Base-by-base conservation (phyloP, 73 alveolate species). In the Effrenium voratum region DNA sequence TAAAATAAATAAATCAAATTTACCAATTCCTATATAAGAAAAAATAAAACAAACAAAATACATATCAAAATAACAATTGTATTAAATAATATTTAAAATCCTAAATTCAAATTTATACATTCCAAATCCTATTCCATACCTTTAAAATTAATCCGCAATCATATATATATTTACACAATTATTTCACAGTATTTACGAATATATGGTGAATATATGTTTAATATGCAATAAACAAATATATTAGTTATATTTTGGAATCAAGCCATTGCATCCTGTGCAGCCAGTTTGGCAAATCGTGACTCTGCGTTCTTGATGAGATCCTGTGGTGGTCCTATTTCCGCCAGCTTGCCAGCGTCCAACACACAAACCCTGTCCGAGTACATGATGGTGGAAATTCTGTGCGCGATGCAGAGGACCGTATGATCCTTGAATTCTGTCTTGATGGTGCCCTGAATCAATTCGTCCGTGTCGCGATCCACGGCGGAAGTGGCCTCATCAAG, bases 401-500 rank as follows among this genome's bases (percentile, higher is more conserved):
- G 99, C 1, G 99, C 99, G 52, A 93, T 93, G 88, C 93, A 75
- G 73, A 93, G 79, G 68, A 93, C 79, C 38, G 99, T 93, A 88
- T 80, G 90, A 30, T 41, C 63, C 2, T 49, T 24, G 57, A 93
- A 93, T 80, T 93, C 99, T 55, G 45, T 49, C 28, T 82, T 82
- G 92, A 82, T 82, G 92, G 92, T 82, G 34, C 34, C 36, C 49
- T 93, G 99, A 45, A 93, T 93, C 59, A 93, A 60, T 38, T 46
- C 73, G 59, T 93, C 99, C 5, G 99, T 93, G 24, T 93, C 86
- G 30, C 82, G 45, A 49, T 93, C 99, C 57, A 93, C 99, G 19
- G 99, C 99, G 13, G 99, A 93, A 32, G 99, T 93, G 15, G 99
- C 99, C 66, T 92, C 98, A 28, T 92, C 98, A 49, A 92, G 38